Base-by-base conservation (phyloP, 2,329 filamentous ascomycete genomes). In the Pezicula rhizophila region DNA sequence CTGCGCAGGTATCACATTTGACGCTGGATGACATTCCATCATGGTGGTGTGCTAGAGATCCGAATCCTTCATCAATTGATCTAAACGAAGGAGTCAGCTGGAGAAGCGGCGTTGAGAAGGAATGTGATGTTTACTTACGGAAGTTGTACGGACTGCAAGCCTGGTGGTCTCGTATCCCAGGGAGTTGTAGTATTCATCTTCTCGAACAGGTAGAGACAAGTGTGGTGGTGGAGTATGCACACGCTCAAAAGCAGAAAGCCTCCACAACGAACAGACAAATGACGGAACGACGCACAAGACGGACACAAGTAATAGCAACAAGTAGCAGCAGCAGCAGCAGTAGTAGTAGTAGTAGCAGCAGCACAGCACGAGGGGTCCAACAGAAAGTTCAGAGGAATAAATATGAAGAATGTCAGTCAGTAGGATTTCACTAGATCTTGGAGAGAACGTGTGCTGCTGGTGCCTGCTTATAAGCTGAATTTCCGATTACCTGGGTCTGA, bases 1-100 rank as follows among this genome's bases (percentile, higher is more conserved):
- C 40, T 10, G 40, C 40, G 25, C 40, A 42, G 15, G 40, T 42
- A 15, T 42, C 40, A 42, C 40, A 42, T 42, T 42, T 42, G 20
- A 42, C 40, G 12, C 40, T 42, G 11, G 40, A 25, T 15, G 40
- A 11, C 20, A 20, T 25, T 8, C 20, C 14, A 28, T 11, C 20
- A 42, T 25, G 25, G n/a, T 42, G 40, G 5, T 20, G 8, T 26
- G 40, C 40, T 7, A 42, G n/a, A 26, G 20, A 42, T 20, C 40
- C 40, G 25, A 42, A 42, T 20, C 40, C 40, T 26, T 42, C 40
- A 42, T 42, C 40, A 15, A 42, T 42, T 8, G 40, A 42, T 15
- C 40, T 42, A 3, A 18, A 20, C 6, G 17, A 20, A 3, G 17
- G 17, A 40, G 23, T 40, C 15, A 40, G 38, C 15, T 17, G 6